These are phyloP conservation scores for Pyrus hybrid DNA, from an alignment of 331 rosid species.

Conservation along the genomic window DNA sequence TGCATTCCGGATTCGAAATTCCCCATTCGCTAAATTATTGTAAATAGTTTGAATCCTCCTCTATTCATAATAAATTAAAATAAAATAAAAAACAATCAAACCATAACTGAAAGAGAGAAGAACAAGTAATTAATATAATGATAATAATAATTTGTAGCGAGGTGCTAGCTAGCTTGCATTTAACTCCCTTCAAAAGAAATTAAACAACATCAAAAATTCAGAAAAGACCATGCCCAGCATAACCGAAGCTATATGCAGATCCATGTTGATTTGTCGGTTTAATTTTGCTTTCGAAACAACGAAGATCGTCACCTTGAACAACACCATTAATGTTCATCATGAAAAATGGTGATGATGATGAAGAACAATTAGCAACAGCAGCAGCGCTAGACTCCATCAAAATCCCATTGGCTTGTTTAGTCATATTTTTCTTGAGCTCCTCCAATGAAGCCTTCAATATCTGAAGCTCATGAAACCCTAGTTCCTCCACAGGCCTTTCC, in stretches of 20 bases:
- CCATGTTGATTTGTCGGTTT: background rate
- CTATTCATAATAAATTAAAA: too few relatives aligned
- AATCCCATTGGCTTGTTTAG: slow-evolving; percentile 26
- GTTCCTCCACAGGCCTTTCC: slow-evolving; percentile 21
- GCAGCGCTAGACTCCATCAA: slow-evolving; percentile 17
- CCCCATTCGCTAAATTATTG: too few relatives aligned
- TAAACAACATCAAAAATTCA: slow-evolving; percentile 8
- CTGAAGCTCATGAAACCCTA: slow-evolving; percentile 12
- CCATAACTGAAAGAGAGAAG: background rate
- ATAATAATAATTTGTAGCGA: background rate
- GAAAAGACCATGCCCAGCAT: slow-evolving; percentile 20
- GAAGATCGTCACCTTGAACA: background rate
- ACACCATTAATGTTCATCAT: background rate
- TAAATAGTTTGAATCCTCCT: too few relatives aligned
- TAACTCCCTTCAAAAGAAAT: background rate
- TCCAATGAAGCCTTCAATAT: slow-evolving; percentile 17
- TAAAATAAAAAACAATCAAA: too few relatives aligned
- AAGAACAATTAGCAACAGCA: background rate
- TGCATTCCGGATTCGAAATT: too few relatives aligned
- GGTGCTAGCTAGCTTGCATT: background rate
- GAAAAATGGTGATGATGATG: background rate
- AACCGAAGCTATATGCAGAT: slow-evolving; percentile 26
- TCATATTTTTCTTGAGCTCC: slow-evolving; percentile 28
- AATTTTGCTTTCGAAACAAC: slow-evolving; percentile 20
- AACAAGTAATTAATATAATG: background rate